phyloP scores from a whole-genome alignment of 768 basidiomycete genomes.

The Pisolithus microcarpus region DNA sequence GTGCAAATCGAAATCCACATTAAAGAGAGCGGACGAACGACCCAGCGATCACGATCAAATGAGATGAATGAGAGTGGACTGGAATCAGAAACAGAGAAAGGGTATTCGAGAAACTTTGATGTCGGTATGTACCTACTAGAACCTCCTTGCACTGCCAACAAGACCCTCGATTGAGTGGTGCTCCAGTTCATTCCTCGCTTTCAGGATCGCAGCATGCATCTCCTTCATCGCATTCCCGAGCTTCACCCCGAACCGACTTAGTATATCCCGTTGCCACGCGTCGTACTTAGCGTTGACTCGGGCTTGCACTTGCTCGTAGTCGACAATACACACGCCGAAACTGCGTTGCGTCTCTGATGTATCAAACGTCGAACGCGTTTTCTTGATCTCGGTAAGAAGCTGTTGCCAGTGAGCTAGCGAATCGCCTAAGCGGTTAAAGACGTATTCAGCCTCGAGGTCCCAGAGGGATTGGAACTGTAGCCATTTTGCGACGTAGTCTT shows the following conservation, averaged over 20 bases:
- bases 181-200: slow-evolving; percentile 92
- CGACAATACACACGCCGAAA: slow-evolving; percentile 90
- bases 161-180: slow-evolving; percentile 93
- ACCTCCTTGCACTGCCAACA: slow-evolving; percentile 42
- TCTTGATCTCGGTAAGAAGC: slow-evolving; percentile 93
- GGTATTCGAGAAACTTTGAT: slow-evolving; percentile 2
- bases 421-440: slow-evolving; percentile 93
- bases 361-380: slow-evolving; percentile 93
- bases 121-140: slow-evolving; percentile 26
- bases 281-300: slow-evolving; percentile 99
- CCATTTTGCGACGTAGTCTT: slow-evolving; percentile 94
- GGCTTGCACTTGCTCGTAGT: slow-evolving; percentile 97
- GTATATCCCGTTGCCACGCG: slow-evolving; percentile 93
- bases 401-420: slow-evolving; percentile 93
- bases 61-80: background rate
- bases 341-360: slow-evolving; percentile 88
- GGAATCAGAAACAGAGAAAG: background rate
- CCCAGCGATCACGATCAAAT: background rate
- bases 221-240: slow-evolving; percentile 96
- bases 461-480: slow-evolving; percentile 97
- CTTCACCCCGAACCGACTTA: slow-evolving; percentile 87
- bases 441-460: slow-evolving; percentile 96
- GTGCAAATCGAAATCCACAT: background rate
- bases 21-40: background rate
- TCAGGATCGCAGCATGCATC: slow-evolving; percentile 87